Evolutionary conservation across 2,329 filamentous ascomycete species (phyloP).

Genomic region (Pseudogymnoascus sp.): DNA sequence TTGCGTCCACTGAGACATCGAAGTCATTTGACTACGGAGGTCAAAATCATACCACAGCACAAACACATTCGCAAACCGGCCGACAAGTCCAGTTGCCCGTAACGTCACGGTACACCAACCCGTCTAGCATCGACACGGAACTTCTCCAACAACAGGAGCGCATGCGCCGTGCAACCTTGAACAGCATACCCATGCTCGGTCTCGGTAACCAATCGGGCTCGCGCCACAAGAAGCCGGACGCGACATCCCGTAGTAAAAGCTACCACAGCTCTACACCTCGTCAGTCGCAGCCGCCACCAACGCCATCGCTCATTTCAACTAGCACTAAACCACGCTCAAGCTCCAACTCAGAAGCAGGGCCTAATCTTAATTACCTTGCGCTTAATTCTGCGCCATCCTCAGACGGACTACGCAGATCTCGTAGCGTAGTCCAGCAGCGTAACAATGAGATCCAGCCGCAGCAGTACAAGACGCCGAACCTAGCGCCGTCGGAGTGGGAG

Average conservation of each 20-base stretch:
- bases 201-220: constrained; percentile 26
- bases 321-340: constrained; percentile 8
- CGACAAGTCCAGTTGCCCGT: background rate
- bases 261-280: background rate
- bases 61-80: background rate
- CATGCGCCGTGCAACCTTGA: constrained; percentile 48
- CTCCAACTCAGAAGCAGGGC: constrained; percentile 20
- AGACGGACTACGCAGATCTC: background rate
- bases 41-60: background rate
- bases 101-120: background rate
- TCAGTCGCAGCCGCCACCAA: background rate
- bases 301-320: background rate
- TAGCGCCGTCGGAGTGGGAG: constrained; percentile 71
- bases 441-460: background rate
- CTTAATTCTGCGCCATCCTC: constrained; percentile 26
- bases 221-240: constrained; percentile 42
- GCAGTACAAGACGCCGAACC: constrained; percentile 27
- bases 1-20: constrained; percentile 15
- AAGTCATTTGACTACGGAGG: background rate
- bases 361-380: constrained; percentile 54
- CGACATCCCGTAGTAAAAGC: constrained; percentile 30
- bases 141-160: constrained; percentile 49
- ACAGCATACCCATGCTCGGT: constrained; percentile 27
- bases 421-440: background rate
- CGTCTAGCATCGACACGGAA: constrained; percentile 41